Evolutionary conservation across 23 red algal species (phyloP).

Genomic region (Pyropia haitanensis): DNA sequence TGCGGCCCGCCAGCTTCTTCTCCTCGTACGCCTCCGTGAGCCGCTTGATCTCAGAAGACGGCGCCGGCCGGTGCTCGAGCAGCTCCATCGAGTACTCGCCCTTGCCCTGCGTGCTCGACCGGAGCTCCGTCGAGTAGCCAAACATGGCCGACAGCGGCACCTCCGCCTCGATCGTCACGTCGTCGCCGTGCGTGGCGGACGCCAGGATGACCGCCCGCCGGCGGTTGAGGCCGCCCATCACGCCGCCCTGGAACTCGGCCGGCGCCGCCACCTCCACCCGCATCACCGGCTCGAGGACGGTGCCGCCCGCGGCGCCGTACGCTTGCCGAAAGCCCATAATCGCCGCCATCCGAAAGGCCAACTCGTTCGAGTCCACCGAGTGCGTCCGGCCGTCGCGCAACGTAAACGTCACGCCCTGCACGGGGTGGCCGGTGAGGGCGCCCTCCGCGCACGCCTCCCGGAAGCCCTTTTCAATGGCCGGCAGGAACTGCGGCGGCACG

Average conservation of each 20-base stretch:
- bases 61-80: constrained; percentile 32
- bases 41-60: constrained; percentile 7
- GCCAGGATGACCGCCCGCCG: constrained; percentile 57
- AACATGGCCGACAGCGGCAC: constrained; percentile 92
- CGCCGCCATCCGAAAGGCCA: constrained; percentile 81
- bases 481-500: constrained; percentile 73
- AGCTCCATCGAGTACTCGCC: constrained; percentile 99
- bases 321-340: constrained; percentile 84
- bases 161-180: constrained; percentile 50
- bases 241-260: constrained; percentile 68
- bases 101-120: constrained; percentile 93
- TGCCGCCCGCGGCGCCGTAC: constrained; percentile 46
- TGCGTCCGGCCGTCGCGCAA: constrained; percentile 85
- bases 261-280: constrained; percentile 74
- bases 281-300: constrained; percentile 90
- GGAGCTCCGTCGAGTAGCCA: constrained; percentile 91
- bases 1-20: constrained; percentile 58
- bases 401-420: constrained; percentile 86
- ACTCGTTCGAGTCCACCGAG: constrained; percentile 89
- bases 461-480: constrained; percentile 95
- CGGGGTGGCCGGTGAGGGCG: constrained; percentile 65
- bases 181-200: constrained; percentile 47
- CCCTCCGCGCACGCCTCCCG: constrained; percentile 66
- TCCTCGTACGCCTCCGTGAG: constrained; percentile 42
- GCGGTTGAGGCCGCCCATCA: constrained; percentile 64